A percentile compares a stretch with the other conserved stretches of the same genome.
Conservation (phyloP, 805 yeast genomes). For the Torulaspora quercuum region DNA sequence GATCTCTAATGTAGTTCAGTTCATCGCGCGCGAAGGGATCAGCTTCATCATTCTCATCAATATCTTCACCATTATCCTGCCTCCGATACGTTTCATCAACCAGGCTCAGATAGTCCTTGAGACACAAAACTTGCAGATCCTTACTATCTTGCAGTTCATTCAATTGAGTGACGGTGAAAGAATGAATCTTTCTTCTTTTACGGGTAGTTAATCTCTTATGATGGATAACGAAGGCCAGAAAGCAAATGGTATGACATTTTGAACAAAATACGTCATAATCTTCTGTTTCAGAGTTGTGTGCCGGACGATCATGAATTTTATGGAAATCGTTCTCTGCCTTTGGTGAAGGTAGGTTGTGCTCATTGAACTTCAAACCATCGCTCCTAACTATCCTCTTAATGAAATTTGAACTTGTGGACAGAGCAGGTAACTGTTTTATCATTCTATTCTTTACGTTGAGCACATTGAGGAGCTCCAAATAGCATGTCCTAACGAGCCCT, state of each 20-base stretch:
- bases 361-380: neutral
- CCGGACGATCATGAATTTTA: neutral
- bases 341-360: conserved; percentile 9
- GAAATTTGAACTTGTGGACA: conserved; percentile 23
- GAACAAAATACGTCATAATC: conserved; percentile 37
- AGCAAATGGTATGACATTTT: conserved; percentile 39
- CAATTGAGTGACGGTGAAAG: conserved; percentile 13
- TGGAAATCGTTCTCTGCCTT: conserved; percentile 7
- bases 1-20: conserved; percentile 20
- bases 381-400: conserved; percentile 20
- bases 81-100: conserved; percentile 16
- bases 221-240: conserved; percentile 36
- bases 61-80: conserved; percentile 13
- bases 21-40: conserved; percentile 18
- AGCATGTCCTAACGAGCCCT: conserved; percentile 23
- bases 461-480: conserved; percentile 19
- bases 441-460: conserved; percentile 23
- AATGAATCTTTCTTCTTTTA: conserved; percentile 21
- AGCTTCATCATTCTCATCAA: conserved; percentile 7
- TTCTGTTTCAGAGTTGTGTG: conserved; percentile 16
- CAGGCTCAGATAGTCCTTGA: conserved; percentile 15
- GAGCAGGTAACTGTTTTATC: conserved; percentile 21
- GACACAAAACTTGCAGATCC: conserved; percentile 18
- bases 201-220: conserved; percentile 10
- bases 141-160: conserved; percentile 16